Evolutionary conservation across 2,329 filamentous ascomycete species (phyloP).

Genomic region (Exophiala aquamarina): DNA sequence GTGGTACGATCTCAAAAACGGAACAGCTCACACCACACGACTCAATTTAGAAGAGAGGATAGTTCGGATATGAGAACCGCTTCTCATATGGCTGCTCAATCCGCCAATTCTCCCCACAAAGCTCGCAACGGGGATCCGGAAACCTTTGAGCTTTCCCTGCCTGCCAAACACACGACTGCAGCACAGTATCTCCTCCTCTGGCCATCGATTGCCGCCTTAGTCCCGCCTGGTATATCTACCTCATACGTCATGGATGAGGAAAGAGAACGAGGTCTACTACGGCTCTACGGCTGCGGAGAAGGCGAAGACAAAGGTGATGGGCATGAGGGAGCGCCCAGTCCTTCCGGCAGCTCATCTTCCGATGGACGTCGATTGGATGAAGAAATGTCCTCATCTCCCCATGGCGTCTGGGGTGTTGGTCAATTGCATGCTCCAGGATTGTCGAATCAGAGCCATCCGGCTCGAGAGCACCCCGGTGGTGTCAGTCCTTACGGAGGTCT

Average conservation of each 20-base stretch:
- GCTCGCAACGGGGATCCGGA: conserved; percentile 17
- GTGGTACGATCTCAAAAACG: conserved; percentile 34
- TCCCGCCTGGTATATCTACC: conserved; percentile 45
- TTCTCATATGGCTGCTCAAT: conserved; percentile 37
- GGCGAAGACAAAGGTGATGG: conserved; percentile 61
- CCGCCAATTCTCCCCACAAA: conserved; percentile 34
- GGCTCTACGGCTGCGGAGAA: conserved; percentile 77
- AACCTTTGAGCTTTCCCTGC: conserved; percentile 67
- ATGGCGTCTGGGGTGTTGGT: conserved; percentile 53
- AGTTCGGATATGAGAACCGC: conserved; percentile 21
- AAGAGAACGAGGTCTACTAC: conserved; percentile 69
- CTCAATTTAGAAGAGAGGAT: conserved; percentile 22
- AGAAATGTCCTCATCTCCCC: conserved; percentile 41
- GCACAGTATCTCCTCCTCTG: conserved; percentile 77
- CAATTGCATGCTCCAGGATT: conserved; percentile 35
- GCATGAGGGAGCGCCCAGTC: conserved; percentile 40
- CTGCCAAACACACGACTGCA: conserved; percentile 85
- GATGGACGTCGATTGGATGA: conserved; percentile 28
- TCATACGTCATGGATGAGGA: conserved; percentile 74
- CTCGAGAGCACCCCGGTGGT: conserved; percentile 44
- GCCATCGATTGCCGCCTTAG: conserved; percentile 66
- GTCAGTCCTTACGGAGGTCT: conserved; percentile 52
- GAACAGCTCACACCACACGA: conserved; percentile 26
- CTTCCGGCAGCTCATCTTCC: conserved; percentile 38
- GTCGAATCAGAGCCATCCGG: conserved; percentile 17